Evolutionary conservation across 2,329 filamentous ascomycete genomes (phyloP).

Genomic region (Peltaster fructicola): DNA sequence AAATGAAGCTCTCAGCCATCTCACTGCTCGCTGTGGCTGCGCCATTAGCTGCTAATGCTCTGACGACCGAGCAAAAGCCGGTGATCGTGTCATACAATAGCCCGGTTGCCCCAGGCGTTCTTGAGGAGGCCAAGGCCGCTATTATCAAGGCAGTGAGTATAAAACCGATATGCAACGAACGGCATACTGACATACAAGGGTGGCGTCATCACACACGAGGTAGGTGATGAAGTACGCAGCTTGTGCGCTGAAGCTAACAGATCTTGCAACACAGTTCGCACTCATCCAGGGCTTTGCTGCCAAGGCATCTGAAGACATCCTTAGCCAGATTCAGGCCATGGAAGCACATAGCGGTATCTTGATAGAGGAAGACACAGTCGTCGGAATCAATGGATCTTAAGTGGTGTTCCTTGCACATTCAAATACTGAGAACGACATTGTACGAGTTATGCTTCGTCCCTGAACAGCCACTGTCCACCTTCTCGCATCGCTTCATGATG

Average conservation of each 20-base stretch:
- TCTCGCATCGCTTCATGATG: conserved; percentile 66
- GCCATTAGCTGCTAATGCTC: conserved; percentile 41
- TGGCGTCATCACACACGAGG: conserved; percentile 59
- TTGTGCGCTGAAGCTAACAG: conserved; percentile 30
- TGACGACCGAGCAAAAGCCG: conserved; percentile 38
- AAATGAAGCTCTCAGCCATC: conserved; percentile 15
- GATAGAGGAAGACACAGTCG: neutral
- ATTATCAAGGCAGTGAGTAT: conserved; percentile 44
- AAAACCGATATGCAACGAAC: conserved; percentile 6
- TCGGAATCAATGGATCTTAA: neutral
- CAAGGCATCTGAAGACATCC: neutral
- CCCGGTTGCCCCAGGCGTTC: conserved; percentile 49
- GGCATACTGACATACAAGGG: conserved; percentile 25
- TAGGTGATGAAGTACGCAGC: conserved; percentile 1
- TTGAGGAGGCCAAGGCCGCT: conserved; percentile 52
- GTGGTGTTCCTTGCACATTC: neutral
- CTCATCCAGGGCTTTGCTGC: neutral
- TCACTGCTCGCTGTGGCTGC: conserved; percentile 28
- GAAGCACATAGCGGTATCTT: neutral
- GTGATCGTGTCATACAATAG: conserved; percentile 65
- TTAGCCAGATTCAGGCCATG: no score
- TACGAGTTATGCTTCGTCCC: conserved; percentile 41
- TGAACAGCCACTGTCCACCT: conserved; percentile 62
- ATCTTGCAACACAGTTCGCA: neutral
- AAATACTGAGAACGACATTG: neutral